A percentile compares a stretch with the other conserved stretches of the same genome.
phyloP scores from a whole-genome alignment of 1,284 basidiomycete species.

The Bjerkandera adusta region DNA sequence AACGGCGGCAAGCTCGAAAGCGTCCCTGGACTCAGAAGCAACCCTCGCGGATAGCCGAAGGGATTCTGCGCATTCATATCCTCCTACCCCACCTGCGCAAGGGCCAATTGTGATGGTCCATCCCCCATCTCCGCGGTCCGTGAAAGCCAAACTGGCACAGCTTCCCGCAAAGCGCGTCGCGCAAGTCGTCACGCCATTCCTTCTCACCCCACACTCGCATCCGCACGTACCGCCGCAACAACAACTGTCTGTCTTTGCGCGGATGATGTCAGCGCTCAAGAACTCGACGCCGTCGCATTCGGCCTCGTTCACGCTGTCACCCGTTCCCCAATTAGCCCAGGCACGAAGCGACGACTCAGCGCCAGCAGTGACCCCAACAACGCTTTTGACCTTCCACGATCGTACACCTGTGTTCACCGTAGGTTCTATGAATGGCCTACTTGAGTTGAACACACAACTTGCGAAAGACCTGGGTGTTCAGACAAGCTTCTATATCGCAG shows the following conservation, averaged over 20 bases:
- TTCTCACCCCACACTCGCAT: constrained; percentile 53
- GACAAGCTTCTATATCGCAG: constrained; percentile 71
- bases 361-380: constrained; percentile 29
- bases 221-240: constrained; percentile 35
- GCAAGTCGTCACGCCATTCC: constrained; percentile 54
- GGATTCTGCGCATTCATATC: constrained; percentile 56
- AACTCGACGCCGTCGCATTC: constrained; percentile 57
- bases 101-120: constrained; percentile 35
- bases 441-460: constrained; percentile 60
- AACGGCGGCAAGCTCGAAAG: constrained; percentile 15
- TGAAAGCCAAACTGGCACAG: constrained; percentile 40
- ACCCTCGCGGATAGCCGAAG: constrained; percentile 34
- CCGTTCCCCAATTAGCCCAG: constrained; percentile 33
- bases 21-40: constrained; percentile 31
- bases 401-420: constrained; percentile 64
- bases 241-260: constrained; percentile 49
- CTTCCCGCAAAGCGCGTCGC: constrained; percentile 15
- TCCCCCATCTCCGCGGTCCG: constrained; percentile 44
- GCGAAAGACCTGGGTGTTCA: constrained; percentile 66
- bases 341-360: constrained; percentile 16
- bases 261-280: constrained; percentile 54
- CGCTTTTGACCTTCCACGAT: constrained; percentile 67
- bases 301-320: constrained; percentile 61
- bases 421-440: constrained; percentile 51
- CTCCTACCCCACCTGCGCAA: constrained; percentile 53